phyloP scores from a whole-genome alignment of 2,329 filamentous ascomycete genomes.

The Pseudogymnoascus sp. region DNA sequence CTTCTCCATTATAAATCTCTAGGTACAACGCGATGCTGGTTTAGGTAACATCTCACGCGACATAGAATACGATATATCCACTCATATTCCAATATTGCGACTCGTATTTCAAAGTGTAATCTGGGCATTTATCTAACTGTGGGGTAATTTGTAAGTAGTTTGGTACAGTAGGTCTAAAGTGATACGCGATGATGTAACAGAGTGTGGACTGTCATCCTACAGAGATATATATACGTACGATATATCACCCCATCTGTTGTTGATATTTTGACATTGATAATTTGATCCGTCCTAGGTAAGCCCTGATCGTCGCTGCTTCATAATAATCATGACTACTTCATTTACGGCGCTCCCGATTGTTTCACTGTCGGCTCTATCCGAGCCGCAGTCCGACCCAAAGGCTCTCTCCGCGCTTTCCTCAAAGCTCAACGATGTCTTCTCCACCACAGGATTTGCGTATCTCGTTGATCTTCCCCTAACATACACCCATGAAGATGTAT shows the following conservation, averaged over 20 bases:
- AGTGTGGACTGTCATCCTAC: neutral
- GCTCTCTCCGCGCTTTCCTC: conserved; percentile 29
- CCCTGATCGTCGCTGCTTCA: neutral
- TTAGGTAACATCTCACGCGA: neutral
- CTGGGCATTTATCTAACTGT: neutral
- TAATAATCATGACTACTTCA: conserved; percentile 31
- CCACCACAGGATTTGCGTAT: conserved; percentile 40
- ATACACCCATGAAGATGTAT: conserved; percentile 36
- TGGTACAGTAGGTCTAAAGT: neutral
- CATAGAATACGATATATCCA: neutral
- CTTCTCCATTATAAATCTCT: neutral
- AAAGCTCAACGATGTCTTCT: conserved; percentile 35
- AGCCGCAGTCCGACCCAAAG: conserved; percentile 20
- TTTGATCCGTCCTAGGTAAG: neutral
- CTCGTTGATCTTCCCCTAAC: conserved; percentile 35
- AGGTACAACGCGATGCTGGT: neutral
- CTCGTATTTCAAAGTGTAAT: neutral
- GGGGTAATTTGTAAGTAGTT: neutral
- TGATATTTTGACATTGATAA: neutral
- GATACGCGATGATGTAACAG: neutral
- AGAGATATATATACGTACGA: neutral
- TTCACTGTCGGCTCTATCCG: conserved; percentile 31
- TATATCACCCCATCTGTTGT: neutral
- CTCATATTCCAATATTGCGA: neutral
- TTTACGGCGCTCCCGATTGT: conserved; percentile 37